Conservation (phyloP, 2,329 filamentous ascomycete species). For the Hymenoscyphus albidus region DNA sequence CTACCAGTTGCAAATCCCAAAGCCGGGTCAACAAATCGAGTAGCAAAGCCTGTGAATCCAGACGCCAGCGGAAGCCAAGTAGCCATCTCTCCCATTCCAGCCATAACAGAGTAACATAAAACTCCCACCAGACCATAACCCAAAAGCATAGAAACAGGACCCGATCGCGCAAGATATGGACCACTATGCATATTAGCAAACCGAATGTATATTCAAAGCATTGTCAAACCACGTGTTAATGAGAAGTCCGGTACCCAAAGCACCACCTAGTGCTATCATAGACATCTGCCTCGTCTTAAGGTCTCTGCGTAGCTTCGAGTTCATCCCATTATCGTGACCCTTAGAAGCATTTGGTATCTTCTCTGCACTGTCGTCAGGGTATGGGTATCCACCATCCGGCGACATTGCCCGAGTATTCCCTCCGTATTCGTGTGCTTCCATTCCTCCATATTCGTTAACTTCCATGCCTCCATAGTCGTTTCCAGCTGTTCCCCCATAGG, state of each 20-base stretch:
- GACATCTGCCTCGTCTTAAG: slow-evolving; percentile 52
- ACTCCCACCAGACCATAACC: slow-evolving; percentile 66
- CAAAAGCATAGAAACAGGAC: slow-evolving; percentile 66
- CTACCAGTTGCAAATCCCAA: slow-evolving; percentile 73
- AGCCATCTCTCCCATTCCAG: slow-evolving; percentile 78
- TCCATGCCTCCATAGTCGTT: slow-evolving; percentile 9
- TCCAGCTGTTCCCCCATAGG: slow-evolving; percentile 5
- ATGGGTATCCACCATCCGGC: slow-evolving; percentile 14
- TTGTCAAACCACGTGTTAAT: slow-evolving; percentile 51
- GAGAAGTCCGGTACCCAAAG: slow-evolving; percentile 56
- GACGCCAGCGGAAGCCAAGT: slow-evolving; percentile 74
- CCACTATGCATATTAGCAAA: slow-evolving; percentile 28
- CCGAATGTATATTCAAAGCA: background rate
- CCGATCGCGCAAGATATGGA: slow-evolving; percentile 41
- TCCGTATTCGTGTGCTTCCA: slow-evolving; percentile 16
- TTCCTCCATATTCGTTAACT: slow-evolving; percentile 14
- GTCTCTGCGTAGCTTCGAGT: slow-evolving; percentile 44
- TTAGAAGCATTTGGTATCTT: slow-evolving; percentile 17
- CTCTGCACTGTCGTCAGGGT: slow-evolving; percentile 19
- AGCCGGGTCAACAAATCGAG: slow-evolving; percentile 74
- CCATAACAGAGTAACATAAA: slow-evolving; percentile 78
- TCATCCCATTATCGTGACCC: slow-evolving; percentile 26
- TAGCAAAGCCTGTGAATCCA: slow-evolving; percentile 78
- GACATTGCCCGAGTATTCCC: slow-evolving; percentile 4
- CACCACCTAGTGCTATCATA: slow-evolving; percentile 71